These are phyloP conservation scores for Apophysomyces trapeziformis DNA, from an alignment of 371 early-diverging fungal species.

Conservation along the genomic window DNA sequence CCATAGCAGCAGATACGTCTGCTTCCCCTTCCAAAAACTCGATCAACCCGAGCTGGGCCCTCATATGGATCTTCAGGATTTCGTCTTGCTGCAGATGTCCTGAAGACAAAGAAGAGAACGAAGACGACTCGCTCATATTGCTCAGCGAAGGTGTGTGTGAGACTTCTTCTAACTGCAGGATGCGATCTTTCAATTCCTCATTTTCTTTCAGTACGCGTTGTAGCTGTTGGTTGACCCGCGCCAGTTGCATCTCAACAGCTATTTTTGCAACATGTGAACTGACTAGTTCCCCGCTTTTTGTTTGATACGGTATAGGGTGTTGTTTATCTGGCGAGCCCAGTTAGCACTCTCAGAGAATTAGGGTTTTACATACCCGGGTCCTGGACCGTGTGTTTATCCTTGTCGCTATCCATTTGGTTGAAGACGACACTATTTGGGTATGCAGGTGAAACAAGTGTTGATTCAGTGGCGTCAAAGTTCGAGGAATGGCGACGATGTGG, in stretches of 20 bases:
- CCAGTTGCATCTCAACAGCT: neutral
- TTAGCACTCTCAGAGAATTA: neutral
- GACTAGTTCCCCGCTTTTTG: neutral
- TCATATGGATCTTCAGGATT: conserved; percentile 33
- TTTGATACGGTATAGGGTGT: neutral
- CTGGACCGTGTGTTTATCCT: neutral
- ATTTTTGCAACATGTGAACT: neutral
- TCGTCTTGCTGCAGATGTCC: conserved; percentile 26
- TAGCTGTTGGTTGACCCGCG: neutral
- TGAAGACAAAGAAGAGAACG: neutral
- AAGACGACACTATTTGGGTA: too few relatives aligned
- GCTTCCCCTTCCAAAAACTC: conserved; percentile 48
- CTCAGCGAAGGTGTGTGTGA: neutral
- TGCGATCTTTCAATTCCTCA: neutral
- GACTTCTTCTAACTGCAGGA: neutral
- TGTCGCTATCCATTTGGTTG: neutral
- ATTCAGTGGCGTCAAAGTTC: neutral
- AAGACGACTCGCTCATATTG: conserved; percentile 2
- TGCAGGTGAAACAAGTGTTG: too few relatives aligned
- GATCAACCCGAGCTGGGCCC: conserved; percentile 43
- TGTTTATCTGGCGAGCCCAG: neutral
- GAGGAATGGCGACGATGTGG: neutral
- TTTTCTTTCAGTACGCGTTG: neutral
- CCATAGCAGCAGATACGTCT: conserved; percentile 34
- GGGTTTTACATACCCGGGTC: neutral